Conservation (phyloP, 331 rosid species). For the Pyrus hybrid region DNA sequence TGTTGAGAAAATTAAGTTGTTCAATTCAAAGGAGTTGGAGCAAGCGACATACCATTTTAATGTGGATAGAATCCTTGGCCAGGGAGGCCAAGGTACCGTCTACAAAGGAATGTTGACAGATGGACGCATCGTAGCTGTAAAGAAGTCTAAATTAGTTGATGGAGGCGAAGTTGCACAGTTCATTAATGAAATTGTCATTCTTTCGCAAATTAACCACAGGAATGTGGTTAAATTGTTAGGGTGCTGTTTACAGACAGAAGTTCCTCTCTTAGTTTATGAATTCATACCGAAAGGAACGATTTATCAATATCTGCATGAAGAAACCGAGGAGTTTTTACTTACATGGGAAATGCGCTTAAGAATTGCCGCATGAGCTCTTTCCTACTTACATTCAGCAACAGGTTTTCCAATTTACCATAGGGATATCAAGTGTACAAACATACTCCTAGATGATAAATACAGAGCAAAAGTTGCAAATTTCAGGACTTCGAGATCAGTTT, state of each 20-base stretch:
- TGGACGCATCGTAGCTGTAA: conserved; percentile 17
- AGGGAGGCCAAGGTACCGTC: too few species aligned
- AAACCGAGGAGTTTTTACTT: conserved; percentile 4
- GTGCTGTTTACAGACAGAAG: conserved; percentile 17
- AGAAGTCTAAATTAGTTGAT: conserved; percentile 7
- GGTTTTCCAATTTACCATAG: conserved; percentile 18
- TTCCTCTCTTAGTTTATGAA: conserved; percentile 17
- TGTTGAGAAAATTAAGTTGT: too few species aligned
- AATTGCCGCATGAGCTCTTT: conserved; percentile 5
- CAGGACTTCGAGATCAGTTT: conserved; percentile 4
- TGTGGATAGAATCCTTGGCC: too few species aligned
- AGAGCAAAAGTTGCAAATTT: conserved; percentile 21
- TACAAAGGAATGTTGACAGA: too few species aligned
- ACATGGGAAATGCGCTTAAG: conserved; percentile 11
- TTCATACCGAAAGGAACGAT: conserved; percentile 8
- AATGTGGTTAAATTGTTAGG: conserved; percentile 19
- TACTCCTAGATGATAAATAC: conserved; percentile 18
- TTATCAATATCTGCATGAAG: background rate
- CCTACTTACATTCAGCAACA: conserved; percentile 14
- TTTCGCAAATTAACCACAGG: conserved; percentile 17
- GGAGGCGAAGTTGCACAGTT: background rate
- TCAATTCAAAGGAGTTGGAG: too few species aligned
- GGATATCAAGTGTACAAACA: conserved; percentile 16
- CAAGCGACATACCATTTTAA: too few species aligned
- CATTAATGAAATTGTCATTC: conserved; percentile 12